phyloP scores from a whole-genome alignment of 352 stramenopile genomes.

The Globisporangium nagaii region DNA sequence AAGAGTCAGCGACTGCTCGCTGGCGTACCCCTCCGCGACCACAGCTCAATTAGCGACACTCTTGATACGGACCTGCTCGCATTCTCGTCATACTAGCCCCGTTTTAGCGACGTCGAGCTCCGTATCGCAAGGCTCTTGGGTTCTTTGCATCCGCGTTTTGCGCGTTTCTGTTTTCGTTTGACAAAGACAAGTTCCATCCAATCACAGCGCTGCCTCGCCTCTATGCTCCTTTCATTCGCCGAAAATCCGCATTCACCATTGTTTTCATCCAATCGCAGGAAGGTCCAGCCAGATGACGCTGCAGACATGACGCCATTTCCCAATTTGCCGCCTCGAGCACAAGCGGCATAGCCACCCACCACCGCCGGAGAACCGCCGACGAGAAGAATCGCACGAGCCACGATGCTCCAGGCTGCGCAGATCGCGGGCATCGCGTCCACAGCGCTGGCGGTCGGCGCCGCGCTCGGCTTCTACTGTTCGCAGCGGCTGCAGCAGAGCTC shows the following conservation, averaged over 20 bases:
- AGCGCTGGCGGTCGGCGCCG: conserved; percentile 28
- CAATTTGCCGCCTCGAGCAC: neutral
- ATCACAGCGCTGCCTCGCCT: neutral
- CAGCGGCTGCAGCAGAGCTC: neutral
- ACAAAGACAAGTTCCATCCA: neutral
- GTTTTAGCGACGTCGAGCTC: too few species aligned
- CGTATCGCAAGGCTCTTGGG: too few species aligned
- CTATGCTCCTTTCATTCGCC: neutral
- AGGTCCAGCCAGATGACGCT: neutral
- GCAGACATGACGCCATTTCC: neutral
- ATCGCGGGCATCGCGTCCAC: conserved; percentile 37
- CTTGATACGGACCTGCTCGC: too few species aligned
- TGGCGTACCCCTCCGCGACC: too few species aligned
- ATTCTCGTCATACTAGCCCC: too few species aligned
- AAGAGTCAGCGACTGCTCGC: too few species aligned
- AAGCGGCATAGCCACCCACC: neutral
- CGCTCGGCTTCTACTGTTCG: conserved; percentile 28
- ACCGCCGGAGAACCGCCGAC: neutral
- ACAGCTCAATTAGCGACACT: too few species aligned
- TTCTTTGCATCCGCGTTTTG: too few species aligned
- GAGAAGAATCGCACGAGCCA: conserved; percentile 7
- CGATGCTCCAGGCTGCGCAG: conserved; percentile 42
- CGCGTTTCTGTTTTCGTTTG: neutral
- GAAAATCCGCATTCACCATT: neutral
- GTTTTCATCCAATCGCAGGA: neutral